phyloP scores from a whole-genome alignment of 768 basidiomycete genomes.

The Lepiota subincarnata region DNA sequence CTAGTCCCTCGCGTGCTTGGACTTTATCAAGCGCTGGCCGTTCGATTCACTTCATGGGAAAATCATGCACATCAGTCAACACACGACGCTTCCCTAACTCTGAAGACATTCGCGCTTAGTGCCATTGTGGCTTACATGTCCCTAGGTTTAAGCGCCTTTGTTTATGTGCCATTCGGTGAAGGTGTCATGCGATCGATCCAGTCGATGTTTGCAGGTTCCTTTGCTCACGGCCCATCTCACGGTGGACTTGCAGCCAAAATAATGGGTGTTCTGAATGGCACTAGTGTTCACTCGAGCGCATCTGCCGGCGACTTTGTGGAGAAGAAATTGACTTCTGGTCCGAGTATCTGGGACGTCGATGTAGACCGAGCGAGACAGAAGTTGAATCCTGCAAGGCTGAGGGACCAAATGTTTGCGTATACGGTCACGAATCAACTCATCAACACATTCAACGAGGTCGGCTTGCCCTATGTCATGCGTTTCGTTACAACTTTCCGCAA shows the following conservation, averaged over 20 bases:
- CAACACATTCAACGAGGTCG: conserved; percentile 75
- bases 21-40: conserved; percentile 66
- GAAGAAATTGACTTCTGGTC: conserved; percentile 12
- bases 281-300: conserved; percentile 14
- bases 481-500: conserved; percentile 41
- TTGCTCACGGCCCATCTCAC: conserved; percentile 9
- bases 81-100: conserved; percentile 74
- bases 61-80: conserved; percentile 82
- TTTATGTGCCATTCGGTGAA: conserved; percentile 93
- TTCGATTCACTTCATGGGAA: conserved; percentile 80
- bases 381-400: conserved; percentile 64
- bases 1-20: conserved; percentile 78
- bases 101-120: conserved; percentile 88
- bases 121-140: conserved; percentile 89
- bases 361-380: conserved; percentile 47
- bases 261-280: conserved; percentile 27
- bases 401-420: conserved; percentile 92
- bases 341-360: conserved; percentile 50
- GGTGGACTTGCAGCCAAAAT: conserved; percentile 19
- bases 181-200: conserved; percentile 65
- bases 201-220: conserved; percentile 32
- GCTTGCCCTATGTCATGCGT: conserved; percentile 73
- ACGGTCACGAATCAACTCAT: conserved; percentile 86
- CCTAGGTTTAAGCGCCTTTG: conserved; percentile 89
- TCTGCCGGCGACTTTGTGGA: conserved; percentile 6